phyloP scores from a whole-genome alignment of 768 basidiomycete genomes.

The Naganishia onofrii region DNA sequence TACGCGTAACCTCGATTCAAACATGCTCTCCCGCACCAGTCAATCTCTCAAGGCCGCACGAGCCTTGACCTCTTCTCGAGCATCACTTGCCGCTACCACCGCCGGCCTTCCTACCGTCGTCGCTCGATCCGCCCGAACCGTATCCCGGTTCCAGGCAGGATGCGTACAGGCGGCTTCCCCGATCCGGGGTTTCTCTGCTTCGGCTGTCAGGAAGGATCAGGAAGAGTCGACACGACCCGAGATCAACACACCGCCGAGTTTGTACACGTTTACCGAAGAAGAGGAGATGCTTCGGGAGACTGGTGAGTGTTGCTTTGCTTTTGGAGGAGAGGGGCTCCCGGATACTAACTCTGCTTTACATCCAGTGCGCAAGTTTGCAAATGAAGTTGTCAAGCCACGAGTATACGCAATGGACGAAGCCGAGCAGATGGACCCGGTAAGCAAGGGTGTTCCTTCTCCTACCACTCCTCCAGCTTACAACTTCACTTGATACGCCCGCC shows the following conservation, averaged over 20 bases:
- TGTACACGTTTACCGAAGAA: constrained; percentile 86
- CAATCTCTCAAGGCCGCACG: constrained; percentile 23
- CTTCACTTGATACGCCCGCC: too few relatives aligned
- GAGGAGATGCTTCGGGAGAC: constrained; percentile 89
- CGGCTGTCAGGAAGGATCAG: constrained; percentile 12
- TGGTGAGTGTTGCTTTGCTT: constrained; percentile 57
- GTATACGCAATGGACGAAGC: constrained; percentile 98
- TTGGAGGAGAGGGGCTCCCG: background rate
- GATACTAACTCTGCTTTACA: background rate
- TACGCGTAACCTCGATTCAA: background rate
- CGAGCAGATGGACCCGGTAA: constrained; percentile 81
- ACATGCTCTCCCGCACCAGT: constrained; percentile 8
- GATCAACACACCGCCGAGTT: constrained; percentile 38
- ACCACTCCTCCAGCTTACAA: background rate
- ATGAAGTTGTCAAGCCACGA: constrained; percentile 82
- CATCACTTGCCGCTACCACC: background rate
- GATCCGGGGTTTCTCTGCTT: background rate
- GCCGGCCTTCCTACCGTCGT: too few relatives aligned
- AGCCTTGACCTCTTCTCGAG: constrained; percentile 11
- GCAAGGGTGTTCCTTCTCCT: background rate
- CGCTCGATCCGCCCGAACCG: constrained; percentile 1
- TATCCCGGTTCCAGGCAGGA: background rate
- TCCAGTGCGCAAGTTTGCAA: constrained; percentile 79
- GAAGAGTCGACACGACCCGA: constrained; percentile 21
- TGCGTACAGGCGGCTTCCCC: background rate